Percentiles rank a stretch among this genome's conserved stretches.
phyloP scores from a whole-genome alignment of 2,329 filamentous ascomycete species.

The Exophiala bonariae region DNA sequence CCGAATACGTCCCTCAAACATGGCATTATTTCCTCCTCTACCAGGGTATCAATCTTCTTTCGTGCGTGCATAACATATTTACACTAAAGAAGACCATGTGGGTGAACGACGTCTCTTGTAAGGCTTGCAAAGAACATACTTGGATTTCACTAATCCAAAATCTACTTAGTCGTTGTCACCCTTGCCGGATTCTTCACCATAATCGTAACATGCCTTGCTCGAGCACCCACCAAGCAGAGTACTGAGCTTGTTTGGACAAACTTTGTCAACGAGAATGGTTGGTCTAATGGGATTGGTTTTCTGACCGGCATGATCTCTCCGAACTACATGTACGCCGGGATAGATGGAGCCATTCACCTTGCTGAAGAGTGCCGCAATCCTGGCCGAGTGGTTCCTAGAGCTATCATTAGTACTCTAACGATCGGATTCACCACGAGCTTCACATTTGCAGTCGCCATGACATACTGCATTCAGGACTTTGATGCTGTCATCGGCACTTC shows the following conservation, averaged over 20 bases:
- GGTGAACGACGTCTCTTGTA: conserved; percentile 21
- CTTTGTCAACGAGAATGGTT: conserved; percentile 25
- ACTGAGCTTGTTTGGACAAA: conserved; percentile 24
- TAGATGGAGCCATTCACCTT: conserved; percentile 40
- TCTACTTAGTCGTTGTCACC: conserved; percentile 26
- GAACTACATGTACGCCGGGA: conserved; percentile 39
- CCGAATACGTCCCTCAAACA: conserved; percentile 19
- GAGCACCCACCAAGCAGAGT: conserved; percentile 17
- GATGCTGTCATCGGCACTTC: conserved; percentile 9
- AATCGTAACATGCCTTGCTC: conserved; percentile 33
- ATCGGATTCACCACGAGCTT: conserved; percentile 37
- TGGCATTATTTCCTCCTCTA: conserved; percentile 29
- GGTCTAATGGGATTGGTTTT: conserved; percentile 34
- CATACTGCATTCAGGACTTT: conserved; percentile 25
- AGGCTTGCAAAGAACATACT: conserved; percentile 8
- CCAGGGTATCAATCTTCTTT: conserved; percentile 22
- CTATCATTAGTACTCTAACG: conserved; percentile 34
- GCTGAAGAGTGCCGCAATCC: conserved; percentile 39
- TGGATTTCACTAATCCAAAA: conserved; percentile 1
- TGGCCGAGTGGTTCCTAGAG: conserved; percentile 33
- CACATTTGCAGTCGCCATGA: conserved; percentile 18
- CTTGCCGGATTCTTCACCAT: conserved; percentile 33
- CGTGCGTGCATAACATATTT: conserved; percentile 27
- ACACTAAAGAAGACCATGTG: conserved; percentile 8
- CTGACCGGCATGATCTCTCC: conserved; percentile 41